Conservation (phyloP, 1,139 yeast species). For the Blastobotrys serpentis region DNA sequence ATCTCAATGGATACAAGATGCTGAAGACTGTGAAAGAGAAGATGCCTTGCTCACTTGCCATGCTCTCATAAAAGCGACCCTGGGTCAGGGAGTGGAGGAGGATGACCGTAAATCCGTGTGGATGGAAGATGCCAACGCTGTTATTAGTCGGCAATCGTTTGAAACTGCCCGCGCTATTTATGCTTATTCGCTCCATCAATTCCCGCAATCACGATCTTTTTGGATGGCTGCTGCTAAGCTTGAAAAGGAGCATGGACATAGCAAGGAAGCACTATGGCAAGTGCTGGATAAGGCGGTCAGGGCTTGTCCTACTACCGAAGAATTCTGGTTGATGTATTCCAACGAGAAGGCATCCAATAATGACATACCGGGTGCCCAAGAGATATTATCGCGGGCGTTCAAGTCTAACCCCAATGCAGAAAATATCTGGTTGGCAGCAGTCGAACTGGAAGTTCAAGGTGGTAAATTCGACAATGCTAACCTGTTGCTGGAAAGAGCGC, state of each 20-base stretch:
- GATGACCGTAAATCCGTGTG: conserved; percentile 35
- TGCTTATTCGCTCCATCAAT: conserved; percentile 46
- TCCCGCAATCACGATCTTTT: conserved; percentile 49
- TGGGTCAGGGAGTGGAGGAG: conserved; percentile 36
- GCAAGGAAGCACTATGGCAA: conserved; percentile 41
- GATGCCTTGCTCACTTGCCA: conserved; percentile 37
- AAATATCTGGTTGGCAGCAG: conserved; percentile 67
- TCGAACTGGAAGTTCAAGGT: conserved; percentile 57
- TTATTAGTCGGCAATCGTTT: conserved; percentile 33
- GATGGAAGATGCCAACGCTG: conserved; percentile 40
- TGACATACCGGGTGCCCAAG: conserved; percentile 54
- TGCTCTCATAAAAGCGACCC: conserved; percentile 37
- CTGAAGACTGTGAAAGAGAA: conserved; percentile 42
- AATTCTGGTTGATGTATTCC: conserved; percentile 67
- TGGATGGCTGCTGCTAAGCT: conserved; percentile 58
- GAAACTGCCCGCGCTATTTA: conserved; percentile 51
- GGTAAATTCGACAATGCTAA: conserved; percentile 45
- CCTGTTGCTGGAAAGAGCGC: conserved; percentile 45
- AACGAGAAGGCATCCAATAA: conserved; percentile 59
- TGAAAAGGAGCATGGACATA: conserved; percentile 43
- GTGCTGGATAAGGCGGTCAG: conserved; percentile 54
- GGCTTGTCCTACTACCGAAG: conserved; percentile 49
- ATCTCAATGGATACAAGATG: conserved; percentile 50
- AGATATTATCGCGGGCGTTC: conserved; percentile 51
- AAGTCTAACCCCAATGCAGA: conserved; percentile 47